phyloP scores from a whole-genome alignment of 176 grass and related monocot genomes.

The Puccinellia tenuiflora region DNA sequence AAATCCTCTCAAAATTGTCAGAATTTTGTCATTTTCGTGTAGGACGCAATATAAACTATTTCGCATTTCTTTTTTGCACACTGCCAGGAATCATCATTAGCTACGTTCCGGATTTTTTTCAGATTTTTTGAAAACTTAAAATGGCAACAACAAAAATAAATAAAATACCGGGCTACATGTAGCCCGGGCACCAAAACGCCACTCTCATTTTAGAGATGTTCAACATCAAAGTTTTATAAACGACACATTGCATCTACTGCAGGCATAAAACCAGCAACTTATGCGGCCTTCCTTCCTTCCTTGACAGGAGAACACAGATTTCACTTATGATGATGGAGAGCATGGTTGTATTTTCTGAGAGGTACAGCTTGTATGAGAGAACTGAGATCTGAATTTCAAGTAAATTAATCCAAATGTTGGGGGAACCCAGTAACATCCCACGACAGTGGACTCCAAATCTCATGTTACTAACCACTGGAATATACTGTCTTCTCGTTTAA shows the following conservation, averaged over 20 bases:
- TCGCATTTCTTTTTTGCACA: no score
- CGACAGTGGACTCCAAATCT: background rate
- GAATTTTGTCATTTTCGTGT: no score
- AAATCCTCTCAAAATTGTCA: no score
- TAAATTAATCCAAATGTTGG: background rate
- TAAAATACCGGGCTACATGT: no score
- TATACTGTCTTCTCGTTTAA: background rate
- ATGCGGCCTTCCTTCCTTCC: background rate
- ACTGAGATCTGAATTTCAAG: background rate
- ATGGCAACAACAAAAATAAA: no score
- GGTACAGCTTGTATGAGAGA: background rate
- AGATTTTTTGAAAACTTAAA: no score
- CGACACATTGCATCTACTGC: background rate
- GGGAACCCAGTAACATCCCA: background rate
- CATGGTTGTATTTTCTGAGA: background rate
- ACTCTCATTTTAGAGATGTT: background rate
- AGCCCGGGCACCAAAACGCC: no score
- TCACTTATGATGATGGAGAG: background rate
- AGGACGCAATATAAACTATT: no score
- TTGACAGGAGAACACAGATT: background rate
- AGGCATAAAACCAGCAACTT: background rate
- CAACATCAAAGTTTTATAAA: background rate
- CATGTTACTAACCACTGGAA: background rate
- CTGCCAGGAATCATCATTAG: no score
- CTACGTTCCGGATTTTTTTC: no score